Evolutionary conservation across 768 basidiomycete species (phyloP).

Genomic region (Porphyrellus cyaneotinctus): DNA sequence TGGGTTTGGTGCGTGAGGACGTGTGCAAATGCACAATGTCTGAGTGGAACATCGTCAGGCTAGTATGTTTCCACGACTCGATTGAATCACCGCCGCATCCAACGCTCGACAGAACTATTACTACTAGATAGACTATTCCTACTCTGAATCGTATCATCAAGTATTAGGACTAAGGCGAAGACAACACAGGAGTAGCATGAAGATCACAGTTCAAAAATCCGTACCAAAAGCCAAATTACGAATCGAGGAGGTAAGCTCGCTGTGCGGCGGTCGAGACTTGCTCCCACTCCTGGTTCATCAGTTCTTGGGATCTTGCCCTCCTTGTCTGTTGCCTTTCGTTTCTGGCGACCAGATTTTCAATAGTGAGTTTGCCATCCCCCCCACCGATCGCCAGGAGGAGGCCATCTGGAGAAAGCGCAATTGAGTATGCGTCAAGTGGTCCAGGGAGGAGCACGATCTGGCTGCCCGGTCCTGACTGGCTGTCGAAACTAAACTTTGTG

Average conservation of each 20-base stretch:
- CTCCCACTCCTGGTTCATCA: too few species aligned
- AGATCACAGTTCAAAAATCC: too few species aligned
- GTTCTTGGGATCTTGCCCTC: neutral
- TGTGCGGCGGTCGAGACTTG: too few species aligned
- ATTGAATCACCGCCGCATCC: neutral
- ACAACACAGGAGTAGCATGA: too few species aligned
- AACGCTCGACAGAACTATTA: neutral
- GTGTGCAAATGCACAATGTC: conserved; percentile 21
- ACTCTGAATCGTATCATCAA: too few species aligned
- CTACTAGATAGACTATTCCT: too few species aligned
- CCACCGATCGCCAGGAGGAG: conserved; percentile 2
- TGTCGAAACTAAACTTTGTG: neutral
- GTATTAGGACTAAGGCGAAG: too few species aligned
- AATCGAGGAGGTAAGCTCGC: too few species aligned
- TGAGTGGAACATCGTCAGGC: conserved; percentile 12
- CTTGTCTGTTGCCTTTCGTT: neutral
- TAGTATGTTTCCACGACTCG: too few species aligned
- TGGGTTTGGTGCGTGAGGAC: conserved; percentile 41
- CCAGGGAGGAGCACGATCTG: neutral
- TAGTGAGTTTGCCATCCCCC: neutral
- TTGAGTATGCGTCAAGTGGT: conserved; percentile 6
- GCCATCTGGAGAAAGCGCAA: conserved; percentile 2
- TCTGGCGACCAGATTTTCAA: neutral
- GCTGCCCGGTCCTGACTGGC: too few species aligned
- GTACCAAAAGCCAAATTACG: too few species aligned